Percentiles rank a stretch among this genome's conserved stretches.
phyloP scores from a whole-genome alignment of 176 grass and related monocot genomes.

The Aegilops bicornis region DNA sequence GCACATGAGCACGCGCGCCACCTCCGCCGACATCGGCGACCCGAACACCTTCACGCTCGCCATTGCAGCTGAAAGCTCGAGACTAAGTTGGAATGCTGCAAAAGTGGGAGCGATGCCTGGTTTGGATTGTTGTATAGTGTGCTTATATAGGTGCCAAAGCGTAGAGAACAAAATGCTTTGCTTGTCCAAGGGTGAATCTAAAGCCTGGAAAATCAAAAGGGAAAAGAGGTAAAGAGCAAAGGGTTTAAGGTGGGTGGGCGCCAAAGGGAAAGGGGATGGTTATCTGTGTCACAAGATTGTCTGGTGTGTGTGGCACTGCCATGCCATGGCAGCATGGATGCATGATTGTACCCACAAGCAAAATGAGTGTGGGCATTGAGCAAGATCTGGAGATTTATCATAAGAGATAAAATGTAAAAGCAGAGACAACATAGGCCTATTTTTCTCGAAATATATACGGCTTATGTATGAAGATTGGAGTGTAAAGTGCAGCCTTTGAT shows the following conservation, averaged over 20 bases:
- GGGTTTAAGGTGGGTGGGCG: not conserved
- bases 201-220: slow-evolving; percentile 41
- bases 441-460: not conserved
- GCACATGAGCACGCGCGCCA: slow-evolving; percentile 86
- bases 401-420: too few species aligned
- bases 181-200: slow-evolving; percentile 52
- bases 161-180: slow-evolving; percentile 50
- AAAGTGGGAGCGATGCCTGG: not conserved
- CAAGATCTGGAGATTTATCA: too few species aligned
- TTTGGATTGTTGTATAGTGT: not conserved
- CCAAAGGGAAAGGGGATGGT: slow-evolving; percentile 44
- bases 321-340: not conserved
- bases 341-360: not conserved
- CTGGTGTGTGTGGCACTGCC: not conserved
- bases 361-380: too few species aligned
- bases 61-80: slow-evolving; percentile 19
- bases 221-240: slow-evolving; percentile 56
- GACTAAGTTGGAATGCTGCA: not conserved
- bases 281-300: slow-evolving; percentile 14
- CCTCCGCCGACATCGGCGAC: slow-evolving; percentile 79
- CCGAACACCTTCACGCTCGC: slow-evolving; percentile 83
- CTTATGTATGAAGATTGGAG: not conserved
- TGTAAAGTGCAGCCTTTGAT: not conserved
- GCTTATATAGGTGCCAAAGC: slow-evolving; percentile 52
- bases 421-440: not conserved